A percentile compares a stretch with the other conserved stretches of the same genome.
Conservation (phyloP, 371 early-diverging fungal species). For the Mortierella sp. region DNA sequence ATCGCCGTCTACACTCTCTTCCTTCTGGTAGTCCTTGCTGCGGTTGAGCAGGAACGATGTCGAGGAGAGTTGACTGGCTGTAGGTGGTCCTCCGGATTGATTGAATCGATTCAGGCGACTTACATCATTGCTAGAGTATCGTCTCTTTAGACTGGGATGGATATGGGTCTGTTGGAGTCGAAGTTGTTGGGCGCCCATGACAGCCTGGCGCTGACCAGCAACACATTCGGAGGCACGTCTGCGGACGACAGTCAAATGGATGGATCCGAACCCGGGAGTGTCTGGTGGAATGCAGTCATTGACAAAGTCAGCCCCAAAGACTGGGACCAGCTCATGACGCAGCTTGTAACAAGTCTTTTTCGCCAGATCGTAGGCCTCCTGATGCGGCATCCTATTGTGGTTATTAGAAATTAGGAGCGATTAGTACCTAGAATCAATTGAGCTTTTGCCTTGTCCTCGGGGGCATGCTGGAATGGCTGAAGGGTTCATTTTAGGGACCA, state of each 20-base stretch:
- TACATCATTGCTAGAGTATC: constrained; percentile 55
- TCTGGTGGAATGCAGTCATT: constrained; percentile 66
- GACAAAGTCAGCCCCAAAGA: constrained; percentile 72
- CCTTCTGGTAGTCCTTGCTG: constrained; percentile 28
- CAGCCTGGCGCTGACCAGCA: constrained; percentile 34
- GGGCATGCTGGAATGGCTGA: background rate
- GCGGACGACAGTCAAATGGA: constrained; percentile 44
- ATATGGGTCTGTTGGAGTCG: constrained; percentile 44
- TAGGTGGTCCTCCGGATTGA: constrained; percentile 21
- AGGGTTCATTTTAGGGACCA: background rate
- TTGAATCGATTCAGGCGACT: constrained; percentile 41
- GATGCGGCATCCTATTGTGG: constrained; percentile 68
- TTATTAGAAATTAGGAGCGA: background rate
- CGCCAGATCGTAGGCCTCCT: constrained; percentile 69
- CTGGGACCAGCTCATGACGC: constrained; percentile 70
- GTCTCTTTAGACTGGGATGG: constrained; percentile 47
- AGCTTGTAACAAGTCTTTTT: constrained; percentile 70
- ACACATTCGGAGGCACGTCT: constrained; percentile 50
- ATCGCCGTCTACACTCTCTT: constrained; percentile 28
- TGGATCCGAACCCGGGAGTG: constrained; percentile 61
- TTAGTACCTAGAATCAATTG: background rate
- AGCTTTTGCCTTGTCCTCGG: background rate
- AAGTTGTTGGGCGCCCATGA: constrained; percentile 43
- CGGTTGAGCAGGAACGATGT: constrained; percentile 34
- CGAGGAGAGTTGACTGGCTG: constrained; percentile 37